phyloP scores from a whole-genome alignment of 1,284 basidiomycete species.

The Porodaedalea pini region DNA sequence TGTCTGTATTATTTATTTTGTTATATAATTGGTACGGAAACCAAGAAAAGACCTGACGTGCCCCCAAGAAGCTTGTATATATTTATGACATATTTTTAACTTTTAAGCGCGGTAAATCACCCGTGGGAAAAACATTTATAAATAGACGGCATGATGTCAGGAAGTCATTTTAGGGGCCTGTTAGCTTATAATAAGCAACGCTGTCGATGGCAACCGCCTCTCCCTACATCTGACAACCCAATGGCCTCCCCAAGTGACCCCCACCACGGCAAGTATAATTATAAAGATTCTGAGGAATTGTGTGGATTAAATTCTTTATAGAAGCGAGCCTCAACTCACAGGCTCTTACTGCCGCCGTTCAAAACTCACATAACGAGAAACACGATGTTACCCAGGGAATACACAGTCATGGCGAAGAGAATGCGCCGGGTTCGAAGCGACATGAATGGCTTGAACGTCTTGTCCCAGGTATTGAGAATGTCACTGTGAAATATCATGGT shows the following conservation, averaged over 20 bases:
- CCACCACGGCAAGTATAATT: not conserved
- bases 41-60: too few species aligned
- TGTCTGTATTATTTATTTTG: too few species aligned
- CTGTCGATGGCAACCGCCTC: too few species aligned
- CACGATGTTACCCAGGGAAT: conserved; percentile 16
- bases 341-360: conserved; percentile 17
- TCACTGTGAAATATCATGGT: conserved; percentile 50
- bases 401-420: conserved; percentile 10
- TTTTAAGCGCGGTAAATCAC: too few species aligned
- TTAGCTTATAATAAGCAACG: not conserved
- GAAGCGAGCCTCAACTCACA: conserved; percentile 13
- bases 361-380: conserved; percentile 6
- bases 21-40: too few species aligned
- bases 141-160: not conserved
- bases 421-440: conserved; percentile 1
- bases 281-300: not conserved
- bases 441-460: conserved; percentile 31
- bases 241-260: not conserved
- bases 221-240: not conserved
- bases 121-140: too few species aligned
- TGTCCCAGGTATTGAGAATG: conserved; percentile 52
- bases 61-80: too few species aligned
- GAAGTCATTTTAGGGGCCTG: not conserved
- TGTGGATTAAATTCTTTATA: not conserved
- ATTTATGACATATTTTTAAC: too few species aligned